Evolutionary conservation across 352 stramenopile genomes (phyloP).

Genomic region (Thalassiosira exigua): DNA sequence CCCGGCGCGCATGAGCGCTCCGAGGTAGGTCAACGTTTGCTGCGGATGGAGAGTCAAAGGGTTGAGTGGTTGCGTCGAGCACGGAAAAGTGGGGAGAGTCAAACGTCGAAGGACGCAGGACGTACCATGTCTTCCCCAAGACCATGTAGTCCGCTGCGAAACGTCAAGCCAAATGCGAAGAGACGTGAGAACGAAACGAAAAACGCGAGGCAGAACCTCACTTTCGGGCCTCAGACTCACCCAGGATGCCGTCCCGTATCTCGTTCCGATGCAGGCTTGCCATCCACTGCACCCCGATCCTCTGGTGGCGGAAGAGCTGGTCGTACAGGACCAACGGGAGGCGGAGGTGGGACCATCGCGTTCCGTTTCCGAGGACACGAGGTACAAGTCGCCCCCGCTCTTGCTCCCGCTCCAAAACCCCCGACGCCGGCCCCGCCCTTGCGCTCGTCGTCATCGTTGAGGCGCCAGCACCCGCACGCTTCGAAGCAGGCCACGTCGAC

Average conservation of each 20-base stretch:
- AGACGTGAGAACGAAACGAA: no score
- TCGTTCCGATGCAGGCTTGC: conserved; percentile 57
- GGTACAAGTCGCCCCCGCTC: conserved; percentile 9
- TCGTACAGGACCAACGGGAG: conserved; percentile 65
- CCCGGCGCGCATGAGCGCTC: conserved; percentile 72
- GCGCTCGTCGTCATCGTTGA: conserved; percentile 25
- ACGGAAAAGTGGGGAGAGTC: no score
- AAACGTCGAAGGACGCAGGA: no score
- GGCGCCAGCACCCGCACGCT: conserved; percentile 44
- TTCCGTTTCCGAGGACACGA: conserved; percentile 9
- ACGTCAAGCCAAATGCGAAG: no score
- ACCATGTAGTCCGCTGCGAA: conserved; percentile 63
- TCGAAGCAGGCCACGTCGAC: conserved; percentile 41
- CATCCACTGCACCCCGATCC: conserved; percentile 76
- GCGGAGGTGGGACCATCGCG: conserved; percentile 62
- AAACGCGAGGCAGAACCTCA: no score
- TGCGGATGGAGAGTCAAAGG: no score
- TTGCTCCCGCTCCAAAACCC: conserved; percentile 12
- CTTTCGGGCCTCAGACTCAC: no score
- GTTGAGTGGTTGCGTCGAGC: no score
- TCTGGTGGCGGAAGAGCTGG: conserved; percentile 75
- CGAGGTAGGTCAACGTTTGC: conserved; percentile 64
- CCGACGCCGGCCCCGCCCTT: no score
- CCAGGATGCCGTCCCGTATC: conserved; percentile 71
- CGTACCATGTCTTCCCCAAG: conserved; percentile 77